Conservation (phyloP, 352 stramenopile genomes). For the Vaucheria bursata region DNA sequence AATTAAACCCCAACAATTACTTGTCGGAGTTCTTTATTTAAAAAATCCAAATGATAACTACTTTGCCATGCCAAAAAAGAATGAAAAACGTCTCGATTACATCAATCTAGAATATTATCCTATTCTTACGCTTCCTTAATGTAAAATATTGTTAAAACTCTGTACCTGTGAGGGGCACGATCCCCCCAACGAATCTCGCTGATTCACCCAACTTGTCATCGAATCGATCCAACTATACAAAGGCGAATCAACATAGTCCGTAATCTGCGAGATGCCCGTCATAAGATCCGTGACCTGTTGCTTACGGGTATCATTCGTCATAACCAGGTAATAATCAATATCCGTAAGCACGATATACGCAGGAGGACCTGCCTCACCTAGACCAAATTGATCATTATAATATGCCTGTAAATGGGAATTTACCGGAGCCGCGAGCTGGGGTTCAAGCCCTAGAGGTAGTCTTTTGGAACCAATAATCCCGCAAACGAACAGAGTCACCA, state of each 20-base stretch:
- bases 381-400: slow-evolving; percentile 69
- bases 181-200: too few species aligned
- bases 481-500: slow-evolving; percentile 22
- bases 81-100: too few species aligned
- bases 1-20: too few species aligned
- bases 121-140: too few species aligned
- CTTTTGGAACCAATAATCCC: slow-evolving; percentile 58
- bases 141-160: too few species aligned
- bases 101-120: too few species aligned
- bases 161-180: too few species aligned
- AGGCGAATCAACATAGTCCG: slow-evolving; percentile 62
- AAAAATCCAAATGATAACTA: too few species aligned
- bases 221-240: slow-evolving; percentile 75
- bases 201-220: slow-evolving; percentile 66
- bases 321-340: slow-evolving; percentile 56
- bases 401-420: slow-evolving; percentile 74
- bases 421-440: slow-evolving; percentile 69
- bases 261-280: slow-evolving; percentile 61
- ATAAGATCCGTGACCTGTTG: slow-evolving; percentile 60
- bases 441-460: slow-evolving; percentile 70
- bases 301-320: slow-evolving; percentile 57
- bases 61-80: too few species aligned
- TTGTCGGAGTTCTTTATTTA: too few species aligned
- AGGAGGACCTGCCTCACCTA: slow-evolving; percentile 67
- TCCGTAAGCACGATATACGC: slow-evolving; percentile 64